phyloP scores from a whole-genome alignment of 495 filamentous ascomycete genomes.

The Penicillium silybi region DNA sequence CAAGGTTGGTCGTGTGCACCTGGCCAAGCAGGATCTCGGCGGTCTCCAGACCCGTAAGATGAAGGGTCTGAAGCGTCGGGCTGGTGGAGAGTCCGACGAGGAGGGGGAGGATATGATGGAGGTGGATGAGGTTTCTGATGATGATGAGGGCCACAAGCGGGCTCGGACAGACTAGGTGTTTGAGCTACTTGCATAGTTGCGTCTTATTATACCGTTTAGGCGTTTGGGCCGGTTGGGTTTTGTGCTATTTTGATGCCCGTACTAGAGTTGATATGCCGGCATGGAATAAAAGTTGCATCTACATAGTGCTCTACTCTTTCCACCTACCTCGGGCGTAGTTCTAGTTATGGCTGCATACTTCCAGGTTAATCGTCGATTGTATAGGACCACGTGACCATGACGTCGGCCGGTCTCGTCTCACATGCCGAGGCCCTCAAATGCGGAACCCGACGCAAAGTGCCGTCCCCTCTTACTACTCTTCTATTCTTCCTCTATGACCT shows the following conservation, averaged over 20 bases:
- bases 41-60: constrained; percentile 95
- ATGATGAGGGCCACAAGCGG: constrained; percentile 36
- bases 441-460: constrained; percentile 29
- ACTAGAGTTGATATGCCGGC: constrained; percentile 17
- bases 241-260: constrained; percentile 21
- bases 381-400: constrained; percentile 39
- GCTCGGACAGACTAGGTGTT: constrained; percentile 29
- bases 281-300: constrained; percentile 23
- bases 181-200: constrained; percentile 24
- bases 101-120: constrained; percentile 43
- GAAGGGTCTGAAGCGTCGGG: constrained; percentile 90
- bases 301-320: neutral
- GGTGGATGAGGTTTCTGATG: constrained; percentile 40
- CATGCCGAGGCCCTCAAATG: constrained; percentile 41
- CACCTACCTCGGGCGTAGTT: neutral
- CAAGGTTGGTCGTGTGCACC: constrained; percentile 90
- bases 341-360: too few relatives aligned
- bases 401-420: constrained; percentile 35
- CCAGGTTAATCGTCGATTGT: neutral
- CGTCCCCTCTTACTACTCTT: constrained; percentile 12
- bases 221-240: constrained; percentile 30
- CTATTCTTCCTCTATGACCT: constrained; percentile 7
- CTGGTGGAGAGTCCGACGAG: constrained; percentile 49
- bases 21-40: constrained; percentile 83
- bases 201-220: constrained; percentile 21